Conservation (phyloP, 768 basidiomycete species). For the Suillus subluteus region DNA sequence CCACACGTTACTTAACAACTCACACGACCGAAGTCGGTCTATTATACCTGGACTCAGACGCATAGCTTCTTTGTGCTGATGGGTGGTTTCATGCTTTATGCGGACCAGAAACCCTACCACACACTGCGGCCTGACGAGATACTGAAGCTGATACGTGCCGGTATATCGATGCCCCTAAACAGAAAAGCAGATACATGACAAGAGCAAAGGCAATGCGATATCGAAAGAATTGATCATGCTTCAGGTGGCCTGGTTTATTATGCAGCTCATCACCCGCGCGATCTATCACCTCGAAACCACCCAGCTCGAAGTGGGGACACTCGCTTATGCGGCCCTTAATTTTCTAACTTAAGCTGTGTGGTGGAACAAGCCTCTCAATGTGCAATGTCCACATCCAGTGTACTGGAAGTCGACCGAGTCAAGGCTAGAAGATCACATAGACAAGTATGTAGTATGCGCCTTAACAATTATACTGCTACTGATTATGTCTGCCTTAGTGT, state of each 20-base stretch:
- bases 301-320: constrained; percentile 40
- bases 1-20: too few relatives aligned
- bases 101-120: neutral
- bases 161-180: constrained; percentile 10
- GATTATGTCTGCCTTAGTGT: neutral
- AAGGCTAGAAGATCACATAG: neutral
- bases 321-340: constrained; percentile 38
- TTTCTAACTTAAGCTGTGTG: constrained; percentile 36
- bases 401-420: neutral
- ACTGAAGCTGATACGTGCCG: neutral
- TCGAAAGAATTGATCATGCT: constrained; percentile 17
- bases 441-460: neutral
- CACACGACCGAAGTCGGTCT: too few relatives aligned
- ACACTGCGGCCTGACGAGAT: neutral
- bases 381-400: constrained; percentile 21
- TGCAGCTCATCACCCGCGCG: constrained; percentile 33
- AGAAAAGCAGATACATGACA: constrained; percentile 23
- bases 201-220: constrained; percentile 38
- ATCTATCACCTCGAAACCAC: constrained; percentile 31
- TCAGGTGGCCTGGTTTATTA: constrained; percentile 41
- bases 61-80: constrained; percentile 16
- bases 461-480: neutral
- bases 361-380: constrained; percentile 43
- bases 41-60: constrained; percentile 1
- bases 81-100: constrained; percentile 26